Conservation (phyloP, 352 stramenopile genomes). For the Phytopythium litorale region DNA sequence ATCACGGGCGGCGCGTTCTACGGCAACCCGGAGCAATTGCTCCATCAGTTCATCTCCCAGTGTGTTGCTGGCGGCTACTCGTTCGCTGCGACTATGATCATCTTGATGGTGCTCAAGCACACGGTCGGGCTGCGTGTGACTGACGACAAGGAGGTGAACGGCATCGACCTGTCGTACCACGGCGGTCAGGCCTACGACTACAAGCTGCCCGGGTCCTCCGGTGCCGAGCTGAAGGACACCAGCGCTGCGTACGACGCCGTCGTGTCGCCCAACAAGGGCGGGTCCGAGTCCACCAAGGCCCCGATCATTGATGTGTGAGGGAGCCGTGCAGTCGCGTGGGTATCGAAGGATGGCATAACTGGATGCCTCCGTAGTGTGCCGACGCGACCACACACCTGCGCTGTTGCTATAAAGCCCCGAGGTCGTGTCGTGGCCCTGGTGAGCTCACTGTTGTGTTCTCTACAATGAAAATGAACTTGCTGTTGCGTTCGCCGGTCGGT, state of each 20-base stretch:
- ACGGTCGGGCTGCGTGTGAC: constrained; percentile 70
- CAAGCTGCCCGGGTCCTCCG: constrained; percentile 25
- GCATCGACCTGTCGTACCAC: constrained; percentile 78
- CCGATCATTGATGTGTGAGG: constrained; percentile 7
- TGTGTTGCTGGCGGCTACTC: constrained; percentile 62
- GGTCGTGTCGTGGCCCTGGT: too few relatives aligned
- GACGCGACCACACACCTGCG: neutral
- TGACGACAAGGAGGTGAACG: constrained; percentile 74
- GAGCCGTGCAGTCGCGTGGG: neutral
- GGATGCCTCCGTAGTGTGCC: neutral
- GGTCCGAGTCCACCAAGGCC: constrained; percentile 7
- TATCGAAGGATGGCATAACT: neutral
- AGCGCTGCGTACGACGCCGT: constrained; percentile 18
- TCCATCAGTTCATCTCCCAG: constrained; percentile 53
- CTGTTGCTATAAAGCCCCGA: neutral
- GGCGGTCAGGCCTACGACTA: constrained; percentile 64
- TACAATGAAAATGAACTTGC: neutral
- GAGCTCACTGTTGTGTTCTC: neutral
- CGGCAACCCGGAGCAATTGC: constrained; percentile 37
- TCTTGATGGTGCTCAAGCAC: constrained; percentile 66
- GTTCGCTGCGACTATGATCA: constrained; percentile 61
- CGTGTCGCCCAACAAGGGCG: constrained; percentile 8
- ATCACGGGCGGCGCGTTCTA: constrained; percentile 55
- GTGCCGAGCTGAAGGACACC: constrained; percentile 26
- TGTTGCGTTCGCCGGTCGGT: too few relatives aligned